Evolutionary conservation across 1,284 basidiomycete genomes (phyloP), one percentile per base, ranked within the genome.

Genomic region (Abortiporus biennis): DNA sequence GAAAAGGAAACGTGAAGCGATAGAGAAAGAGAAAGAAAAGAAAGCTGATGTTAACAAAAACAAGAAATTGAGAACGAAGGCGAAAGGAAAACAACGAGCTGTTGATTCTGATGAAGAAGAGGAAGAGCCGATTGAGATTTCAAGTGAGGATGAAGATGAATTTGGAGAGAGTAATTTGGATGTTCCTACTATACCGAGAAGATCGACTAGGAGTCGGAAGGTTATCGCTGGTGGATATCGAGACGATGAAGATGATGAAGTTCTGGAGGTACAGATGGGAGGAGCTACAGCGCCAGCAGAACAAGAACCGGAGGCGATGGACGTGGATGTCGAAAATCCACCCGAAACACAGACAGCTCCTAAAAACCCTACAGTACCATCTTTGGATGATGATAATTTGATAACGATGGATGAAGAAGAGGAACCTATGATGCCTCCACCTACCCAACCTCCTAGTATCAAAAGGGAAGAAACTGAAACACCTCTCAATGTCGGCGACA

Each of bases 51-150:
- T 40, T 35, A 40, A 47, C 16, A 55, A 45, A 36, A 51, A 56
- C n/a, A 59, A 62, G 13, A 40, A 24, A 17, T 78, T 76, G 57
- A 72, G 67, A 46, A 63, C 58, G 36, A 72, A 70, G 50, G 65
- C 61, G 3, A 71, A 68, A 51, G 61, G 63, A n/a, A 72, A 68
- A 49, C 58, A 50, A 4, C 67, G 42, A 11, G 45, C 45, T 11
- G 29, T 32, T 3, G 30, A 44, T 3, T 17, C 25, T 2, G 40
- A 43, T 8, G 47, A 37, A 34, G 58, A 56, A 30, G 52, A 57
- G 21, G 54, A 58, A 31, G 54, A 55, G 3, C 58, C 56, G 11
- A 50, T 59, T 48, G 36, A 32, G 49, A 54, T 38, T 50, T 51
- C 47, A 20, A 50, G 38, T 36, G 46, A 54, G 33, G 55, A 59